Conservation (phyloP, 2,329 filamentous ascomycete genomes). For the Basipetospora chlamydospora region DNA sequence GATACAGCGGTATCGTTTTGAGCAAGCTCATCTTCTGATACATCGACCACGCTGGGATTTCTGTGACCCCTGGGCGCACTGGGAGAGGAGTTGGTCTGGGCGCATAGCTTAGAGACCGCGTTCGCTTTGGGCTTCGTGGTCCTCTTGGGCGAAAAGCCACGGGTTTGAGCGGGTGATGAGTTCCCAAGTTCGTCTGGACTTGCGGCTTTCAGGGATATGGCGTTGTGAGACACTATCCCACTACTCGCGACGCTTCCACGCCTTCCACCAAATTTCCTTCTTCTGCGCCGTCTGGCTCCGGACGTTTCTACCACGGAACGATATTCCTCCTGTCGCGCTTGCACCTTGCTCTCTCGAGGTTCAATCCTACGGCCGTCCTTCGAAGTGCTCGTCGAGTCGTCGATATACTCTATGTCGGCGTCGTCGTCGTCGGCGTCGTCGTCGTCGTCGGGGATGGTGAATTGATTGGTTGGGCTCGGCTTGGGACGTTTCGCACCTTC, state of each 20-base stretch:
- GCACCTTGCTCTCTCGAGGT: neutral
- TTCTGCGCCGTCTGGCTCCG: neutral
- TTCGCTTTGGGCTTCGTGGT: neutral
- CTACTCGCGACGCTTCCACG: neutral
- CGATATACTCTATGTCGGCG: neutral
- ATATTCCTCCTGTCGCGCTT: constrained; percentile 1
- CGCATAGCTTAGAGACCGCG: neutral
- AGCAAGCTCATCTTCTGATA: constrained; percentile 5
- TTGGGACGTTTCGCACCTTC: too few relatives aligned
- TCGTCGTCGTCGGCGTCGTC: neutral
- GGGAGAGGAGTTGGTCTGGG: neutral
- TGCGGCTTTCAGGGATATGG: neutral
- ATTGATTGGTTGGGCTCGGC: too few relatives aligned
- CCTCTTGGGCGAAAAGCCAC: too few relatives aligned
- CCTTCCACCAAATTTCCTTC: neutral
- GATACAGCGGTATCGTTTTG: too few relatives aligned
- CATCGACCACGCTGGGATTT: neutral
- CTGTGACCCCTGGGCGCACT: neutral
- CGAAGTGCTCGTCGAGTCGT: neutral
- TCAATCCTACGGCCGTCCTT: neutral
- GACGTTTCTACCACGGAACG: constrained; percentile 1
- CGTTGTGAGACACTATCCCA: neutral
- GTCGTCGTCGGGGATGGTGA: too few relatives aligned
- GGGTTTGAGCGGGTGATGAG: neutral
- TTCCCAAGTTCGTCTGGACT: constrained; percentile 3